phyloP scores from a whole-genome alignment of 805 yeast species.

The Starmerella roubikii region DNA sequence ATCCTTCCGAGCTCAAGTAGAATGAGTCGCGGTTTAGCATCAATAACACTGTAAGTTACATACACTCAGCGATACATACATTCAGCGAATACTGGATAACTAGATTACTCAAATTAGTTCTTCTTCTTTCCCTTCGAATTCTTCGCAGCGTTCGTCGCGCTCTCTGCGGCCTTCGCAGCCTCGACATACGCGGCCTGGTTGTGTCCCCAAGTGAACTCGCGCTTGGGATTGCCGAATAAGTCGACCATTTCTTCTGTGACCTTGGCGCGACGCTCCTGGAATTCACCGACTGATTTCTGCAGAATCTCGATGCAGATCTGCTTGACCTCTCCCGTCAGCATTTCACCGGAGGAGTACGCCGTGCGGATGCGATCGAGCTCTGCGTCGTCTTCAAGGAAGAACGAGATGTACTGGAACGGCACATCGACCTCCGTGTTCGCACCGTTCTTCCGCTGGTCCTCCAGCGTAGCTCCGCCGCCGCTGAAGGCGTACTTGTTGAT shows the following conservation, averaged over 20 bases:
- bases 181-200: slow-evolving; percentile 37
- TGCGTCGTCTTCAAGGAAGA: slow-evolving; percentile 81
- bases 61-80: no score
- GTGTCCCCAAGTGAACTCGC: slow-evolving; percentile 61
- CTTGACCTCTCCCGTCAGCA: slow-evolving; percentile 89
- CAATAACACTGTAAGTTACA: no score
- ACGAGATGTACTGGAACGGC: slow-evolving; percentile 81
- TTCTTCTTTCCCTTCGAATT: slow-evolving; percentile 2
- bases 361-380: slow-evolving; percentile 48
- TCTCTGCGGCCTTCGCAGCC: slow-evolving; percentile 4
- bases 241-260: slow-evolving; percentile 50
- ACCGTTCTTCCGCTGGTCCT: slow-evolving; percentile 80
- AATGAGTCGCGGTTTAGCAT: no score
- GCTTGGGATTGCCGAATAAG: slow-evolving; percentile 54
- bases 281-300: slow-evolving; percentile 62
- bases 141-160: not conserved
- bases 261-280: slow-evolving; percentile 63
- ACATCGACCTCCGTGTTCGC: slow-evolving; percentile 95
- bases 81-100: no score
- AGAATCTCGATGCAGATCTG: slow-evolving; percentile 67
- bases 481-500: slow-evolving; percentile 93
- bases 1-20: not conserved
- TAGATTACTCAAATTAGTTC: not conserved
- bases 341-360: slow-evolving; percentile 62
- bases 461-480: slow-evolving; percentile 79